Evolutionary conservation across 441 rosid genomes (phyloP), one percentile per base, ranked within the genome.

Genomic region (Erysimum pusillum): DNA sequence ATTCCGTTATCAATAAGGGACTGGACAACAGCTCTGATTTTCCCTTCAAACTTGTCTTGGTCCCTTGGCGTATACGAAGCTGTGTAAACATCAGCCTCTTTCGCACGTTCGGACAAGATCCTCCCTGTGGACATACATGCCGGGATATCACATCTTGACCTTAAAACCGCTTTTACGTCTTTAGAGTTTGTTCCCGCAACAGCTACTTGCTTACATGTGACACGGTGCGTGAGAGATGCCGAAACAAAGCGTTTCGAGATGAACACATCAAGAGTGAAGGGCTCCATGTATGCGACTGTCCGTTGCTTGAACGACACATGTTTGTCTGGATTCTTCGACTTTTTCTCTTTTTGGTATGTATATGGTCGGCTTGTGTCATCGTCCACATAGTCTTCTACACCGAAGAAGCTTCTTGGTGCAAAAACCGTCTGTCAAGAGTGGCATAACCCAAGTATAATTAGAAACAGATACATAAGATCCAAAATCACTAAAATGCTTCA

Each of bases 111-210:
- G 0, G 96, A 86, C 57, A 90, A 83, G 75, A 91, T 91, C 76
- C 76, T 80, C 9, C 98, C 96, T 31, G 89, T 75, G 6, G 96
- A 85, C 82, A 93, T 80, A 64, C 98, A 93, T 0, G 98, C 97
- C 1, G 97, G 97, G 49, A 91, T 91, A 61, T 91, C 94, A 0
- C 90, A 89, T 38, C 96, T 83, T 11, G 98, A 93, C 71, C 67
- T 88, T 10, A 93, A 83, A 0, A 75, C 94, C 9, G 96, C 97
- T 84, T 93, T 91, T 4, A 93, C 87, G 76, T 90, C 97, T 83
- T 90, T 93, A 0, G 98, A 93, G 85, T 93, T 91, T 58, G 98
- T 91, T 54, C 94, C 98, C 2, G 97, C 97, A 3, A 91, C 97
- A 17, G 97, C 97, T 14, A 91, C 97, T 80, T 93, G 98, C 85